These are phyloP conservation scores for Trichoderma oligosporum DNA, from an alignment of 2,329 filamentous ascomycete species.

Conservation along the genomic window DNA sequence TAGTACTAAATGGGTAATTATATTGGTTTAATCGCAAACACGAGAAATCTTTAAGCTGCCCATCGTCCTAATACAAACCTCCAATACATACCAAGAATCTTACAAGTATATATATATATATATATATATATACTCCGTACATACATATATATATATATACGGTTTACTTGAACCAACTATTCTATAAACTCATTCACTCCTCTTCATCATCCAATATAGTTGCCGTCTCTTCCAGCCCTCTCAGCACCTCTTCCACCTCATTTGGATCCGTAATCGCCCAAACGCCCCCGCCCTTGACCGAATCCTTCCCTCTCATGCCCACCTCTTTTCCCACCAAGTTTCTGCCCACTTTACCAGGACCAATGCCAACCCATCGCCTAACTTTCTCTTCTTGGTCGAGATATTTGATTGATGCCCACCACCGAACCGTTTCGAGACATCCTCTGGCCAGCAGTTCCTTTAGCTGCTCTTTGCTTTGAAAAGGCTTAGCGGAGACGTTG, in stretches of 20 bases:
- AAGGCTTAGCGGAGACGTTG: slow-evolving; percentile 80
- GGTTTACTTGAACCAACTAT: not conserved
- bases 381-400: slow-evolving; percentile 80
- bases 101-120: too few relatives aligned
- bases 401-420: slow-evolving; percentile 92
- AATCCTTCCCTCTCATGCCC: slow-evolving; percentile 73
- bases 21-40: not conserved
- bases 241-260: slow-evolving; percentile 67
- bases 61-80: not conserved
- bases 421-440: slow-evolving; percentile 86
- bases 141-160: too few relatives aligned
- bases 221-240: slow-evolving; percentile 62
- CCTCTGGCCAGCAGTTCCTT: slow-evolving; percentile 75
- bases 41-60: too few relatives aligned
- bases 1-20: not conserved
- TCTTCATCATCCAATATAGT: slow-evolving; percentile 48
- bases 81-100: not conserved
- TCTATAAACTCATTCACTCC: slow-evolving; percentile 20
- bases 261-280: slow-evolving; percentile 84
- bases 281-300: slow-evolving; percentile 82
- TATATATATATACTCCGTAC: too few relatives aligned
- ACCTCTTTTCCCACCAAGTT: slow-evolving; percentile 96
- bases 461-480: slow-evolving; percentile 67
- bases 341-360: slow-evolving; percentile 87
- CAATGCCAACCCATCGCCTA: slow-evolving; percentile 83